Percentiles rank a stretch among this genome's conserved stretches.
These are phyloP conservation scores for Arthrobotrys megalospora DNA, from an alignment of 2,329 filamentous ascomycete species.

Conservation along the genomic window DNA sequence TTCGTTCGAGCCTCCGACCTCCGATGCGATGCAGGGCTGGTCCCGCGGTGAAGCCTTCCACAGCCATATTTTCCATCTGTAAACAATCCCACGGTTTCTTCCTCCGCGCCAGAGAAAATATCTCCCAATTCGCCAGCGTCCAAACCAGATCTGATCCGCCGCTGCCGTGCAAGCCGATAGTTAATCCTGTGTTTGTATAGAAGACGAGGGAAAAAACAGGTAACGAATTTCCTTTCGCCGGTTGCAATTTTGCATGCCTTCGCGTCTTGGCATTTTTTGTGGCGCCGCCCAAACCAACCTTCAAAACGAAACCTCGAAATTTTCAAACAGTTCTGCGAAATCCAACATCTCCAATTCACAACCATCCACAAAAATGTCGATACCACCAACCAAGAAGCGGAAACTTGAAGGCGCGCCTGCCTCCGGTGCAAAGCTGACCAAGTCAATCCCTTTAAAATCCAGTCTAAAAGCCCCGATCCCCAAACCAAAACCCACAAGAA, in stretches of 20 bases:
- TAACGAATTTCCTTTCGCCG: not conserved
- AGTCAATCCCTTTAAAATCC: slow-evolving; percentile 45
- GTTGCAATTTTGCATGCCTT: slow-evolving; percentile 9
- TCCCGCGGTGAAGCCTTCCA: slow-evolving; percentile 39
- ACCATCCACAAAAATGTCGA: slow-evolving; percentile 38
- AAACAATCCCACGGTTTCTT: not conserved
- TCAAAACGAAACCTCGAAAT: slow-evolving; percentile 25
- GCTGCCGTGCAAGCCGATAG: slow-evolving; percentile 31
- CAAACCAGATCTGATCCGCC: slow-evolving; percentile 26
- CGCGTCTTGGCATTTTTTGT: slow-evolving; percentile 26
- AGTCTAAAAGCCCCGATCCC: slow-evolving; percentile 34
- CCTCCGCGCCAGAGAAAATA: slow-evolving; percentile 18
- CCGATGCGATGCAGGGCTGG: slow-evolving; percentile 32
- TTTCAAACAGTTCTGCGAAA: slow-evolving; percentile 4
- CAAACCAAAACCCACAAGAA: slow-evolving; percentile 33
- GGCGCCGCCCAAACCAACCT: not conserved
- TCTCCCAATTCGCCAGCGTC: slow-evolving; percentile 10
- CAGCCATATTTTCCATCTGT: slow-evolving; percentile 2
- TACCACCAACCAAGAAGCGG: slow-evolving; percentile 58
- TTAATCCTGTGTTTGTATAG: slow-evolving; percentile 21
- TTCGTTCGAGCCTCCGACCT: slow-evolving; percentile 51
- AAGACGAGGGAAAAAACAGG: slow-evolving; percentile 5
- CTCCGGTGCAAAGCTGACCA: slow-evolving; percentile 45
- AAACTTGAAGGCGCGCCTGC: slow-evolving; percentile 43
- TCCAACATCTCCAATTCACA: slow-evolving; percentile 19